Conservation (phyloP, 352 stramenopile species). For the Phytophthora idaei region DNA sequence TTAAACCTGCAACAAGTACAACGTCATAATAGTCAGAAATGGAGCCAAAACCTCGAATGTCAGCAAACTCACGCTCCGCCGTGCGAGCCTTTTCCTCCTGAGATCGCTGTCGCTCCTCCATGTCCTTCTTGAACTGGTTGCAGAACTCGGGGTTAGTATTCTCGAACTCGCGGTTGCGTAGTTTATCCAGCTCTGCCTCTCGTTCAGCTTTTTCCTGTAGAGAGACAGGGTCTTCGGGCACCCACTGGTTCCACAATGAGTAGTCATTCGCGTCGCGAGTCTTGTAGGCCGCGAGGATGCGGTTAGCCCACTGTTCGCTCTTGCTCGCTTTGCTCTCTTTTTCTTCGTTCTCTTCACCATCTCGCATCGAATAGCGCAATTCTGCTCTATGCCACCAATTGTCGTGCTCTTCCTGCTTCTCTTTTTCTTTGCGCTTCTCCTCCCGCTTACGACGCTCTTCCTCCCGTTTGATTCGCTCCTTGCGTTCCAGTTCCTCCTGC, state of each 20-base stretch:
- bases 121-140: conserved; percentile 76
- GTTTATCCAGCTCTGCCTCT: conserved; percentile 59
- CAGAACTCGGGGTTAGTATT: conserved; percentile 81
- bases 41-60: not conserved
- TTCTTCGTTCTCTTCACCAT: conserved; percentile 20
- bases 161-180: conserved; percentile 78
- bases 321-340: conserved; percentile 24
- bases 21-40: not conserved
- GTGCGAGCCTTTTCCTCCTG: conserved; percentile 55
- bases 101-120: conserved; percentile 60
- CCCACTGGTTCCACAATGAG: conserved; percentile 79
- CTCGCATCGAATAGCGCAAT: conserved; percentile 51
- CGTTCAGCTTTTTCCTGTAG: conserved; percentile 63
- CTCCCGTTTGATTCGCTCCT: conserved; percentile 41
- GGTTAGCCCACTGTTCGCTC: conserved; percentile 53
- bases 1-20: conserved; percentile 47
- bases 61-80: conserved; percentile 53
- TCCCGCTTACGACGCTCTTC: conserved; percentile 50
- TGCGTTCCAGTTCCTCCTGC: conserved; percentile 64
- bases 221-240: conserved; percentile 71
- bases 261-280: conserved; percentile 83
- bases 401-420: conserved; percentile 66
- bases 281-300: conserved; percentile 72
- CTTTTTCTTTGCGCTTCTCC: conserved; percentile 40
- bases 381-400: conserved; percentile 74